Evolutionary conservation across 257 asterid genomes (phyloP).

Genomic region (Capsicum pubescens): DNA sequence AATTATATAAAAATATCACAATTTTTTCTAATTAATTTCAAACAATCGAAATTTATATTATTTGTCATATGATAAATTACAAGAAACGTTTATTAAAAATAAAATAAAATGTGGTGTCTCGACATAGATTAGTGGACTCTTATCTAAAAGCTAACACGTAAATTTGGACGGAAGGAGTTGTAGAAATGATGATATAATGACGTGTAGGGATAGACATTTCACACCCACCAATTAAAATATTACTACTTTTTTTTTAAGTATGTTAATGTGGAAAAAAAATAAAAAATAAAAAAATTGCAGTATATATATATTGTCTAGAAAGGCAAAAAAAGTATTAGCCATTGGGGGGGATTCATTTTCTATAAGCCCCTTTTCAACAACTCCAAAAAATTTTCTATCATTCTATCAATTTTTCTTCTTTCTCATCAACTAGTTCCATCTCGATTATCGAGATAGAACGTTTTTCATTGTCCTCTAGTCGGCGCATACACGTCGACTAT

Average conservation of each 20-base stretch:
- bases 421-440: not conserved
- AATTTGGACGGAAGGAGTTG: no score
- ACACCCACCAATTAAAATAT: not conserved
- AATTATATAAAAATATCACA: no score
- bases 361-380: not conserved
- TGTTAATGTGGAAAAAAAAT: not conserved
- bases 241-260: not conserved
- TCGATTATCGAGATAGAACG: not conserved
- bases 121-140: no score
- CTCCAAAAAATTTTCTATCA: not conserved
- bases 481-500: not conserved
- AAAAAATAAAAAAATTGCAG: not conserved
- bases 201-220: conserved; percentile 18
- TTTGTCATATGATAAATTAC: no score
- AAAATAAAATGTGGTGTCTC: no score
- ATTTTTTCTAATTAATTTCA: no score
- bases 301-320: conserved; percentile 18
- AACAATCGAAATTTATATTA: no score
- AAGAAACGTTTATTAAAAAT: no score
- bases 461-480: not conserved
- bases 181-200: not conserved
- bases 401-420: not conserved
- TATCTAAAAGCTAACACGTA: no score
- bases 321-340: not conserved
- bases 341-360: not conserved